A percentile compares a stretch with the other conserved stretches of the same genome.
Conservation (phyloP, 1,284 basidiomycete species). For the Sporisorium reilianum region DNA sequence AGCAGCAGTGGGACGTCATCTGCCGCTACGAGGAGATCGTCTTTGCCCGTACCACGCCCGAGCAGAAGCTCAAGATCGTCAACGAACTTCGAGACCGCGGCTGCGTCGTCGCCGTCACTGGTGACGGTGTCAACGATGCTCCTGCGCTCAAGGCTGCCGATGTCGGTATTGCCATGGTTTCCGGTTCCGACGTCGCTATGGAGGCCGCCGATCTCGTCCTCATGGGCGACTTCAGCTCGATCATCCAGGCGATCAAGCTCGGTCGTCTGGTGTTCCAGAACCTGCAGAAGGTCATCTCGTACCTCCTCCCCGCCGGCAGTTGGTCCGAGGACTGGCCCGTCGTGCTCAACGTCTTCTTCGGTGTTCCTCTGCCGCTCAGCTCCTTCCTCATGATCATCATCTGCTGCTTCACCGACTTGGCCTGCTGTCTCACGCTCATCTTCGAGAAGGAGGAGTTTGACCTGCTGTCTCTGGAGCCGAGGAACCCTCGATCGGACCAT, state of each 20-base stretch:
- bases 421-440: slow-evolving; percentile 73
- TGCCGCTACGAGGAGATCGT: slow-evolving; percentile 78
- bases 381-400: slow-evolving; percentile 73
- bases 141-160: slow-evolving; percentile 72
- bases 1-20: slow-evolving; percentile 72
- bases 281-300: slow-evolving; percentile 73
- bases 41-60: slow-evolving; percentile 80
- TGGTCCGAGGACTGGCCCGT: slow-evolving; percentile 80
- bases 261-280: slow-evolving; percentile 80
- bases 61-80: slow-evolving; percentile 78
- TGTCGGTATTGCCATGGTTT: slow-evolving; percentile 73
- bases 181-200: slow-evolving; percentile 70
- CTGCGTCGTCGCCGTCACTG: slow-evolving; percentile 75
- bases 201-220: slow-evolving; percentile 65
- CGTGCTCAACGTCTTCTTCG: slow-evolving; percentile 73
- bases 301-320: slow-evolving; percentile 70
- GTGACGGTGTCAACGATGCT: slow-evolving; percentile 80
- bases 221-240: slow-evolving; percentile 56
- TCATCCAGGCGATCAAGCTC: slow-evolving; percentile 56
- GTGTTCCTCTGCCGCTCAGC: slow-evolving; percentile 74
- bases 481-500: slow-evolving; percentile 61
- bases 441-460: slow-evolving; percentile 75
- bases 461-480: slow-evolving; percentile 70
- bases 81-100: slow-evolving; percentile 75
- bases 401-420: slow-evolving; percentile 71